These are phyloP conservation scores for Quercus gilva DNA, from an alignment of 306 rosid species.

Conservation along the genomic window DNA sequence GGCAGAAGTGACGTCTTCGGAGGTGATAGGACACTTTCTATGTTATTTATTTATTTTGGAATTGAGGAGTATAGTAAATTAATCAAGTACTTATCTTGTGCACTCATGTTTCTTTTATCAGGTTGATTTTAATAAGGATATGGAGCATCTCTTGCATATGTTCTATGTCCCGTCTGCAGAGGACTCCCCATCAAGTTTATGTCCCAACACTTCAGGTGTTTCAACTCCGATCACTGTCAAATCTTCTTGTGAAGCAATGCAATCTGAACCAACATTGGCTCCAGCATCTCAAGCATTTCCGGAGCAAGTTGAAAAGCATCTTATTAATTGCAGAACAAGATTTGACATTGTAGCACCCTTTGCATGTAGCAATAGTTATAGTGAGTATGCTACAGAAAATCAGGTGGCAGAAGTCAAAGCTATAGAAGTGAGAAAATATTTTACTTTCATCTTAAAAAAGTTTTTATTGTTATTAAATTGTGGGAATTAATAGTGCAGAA, in stretches of 20 bases:
- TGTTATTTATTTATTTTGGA: neutral
- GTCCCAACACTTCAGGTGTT: too few relatives aligned
- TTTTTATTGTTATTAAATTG: too few relatives aligned
- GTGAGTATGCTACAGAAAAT: conserved; percentile 38
- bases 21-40: conserved; percentile 5
- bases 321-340: conserved; percentile 38
- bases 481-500: too few relatives aligned
- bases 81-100: neutral
- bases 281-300: conserved; percentile 21
- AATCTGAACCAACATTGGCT: neutral
- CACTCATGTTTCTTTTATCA: conserved; percentile 21
- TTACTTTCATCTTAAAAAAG: too few relatives aligned
- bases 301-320: too few relatives aligned
- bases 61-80: neutral
- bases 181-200: neutral
- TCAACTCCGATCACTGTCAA: too few relatives aligned
- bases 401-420: too few relatives aligned
- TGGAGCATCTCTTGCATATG: conserved; percentile 8
- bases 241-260: conserved; percentile 32
- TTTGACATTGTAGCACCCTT: conserved; percentile 47
- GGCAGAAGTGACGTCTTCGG: too few relatives aligned
- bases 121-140: conserved; percentile 9
- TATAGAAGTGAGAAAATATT: too few relatives aligned
- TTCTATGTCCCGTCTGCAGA: conserved; percentile 27
- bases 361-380: conserved; percentile 8